These are phyloP conservation scores for Amphichorda felina DNA, from an alignment of 2,329 filamentous ascomycete species.

Conservation along the genomic window DNA sequence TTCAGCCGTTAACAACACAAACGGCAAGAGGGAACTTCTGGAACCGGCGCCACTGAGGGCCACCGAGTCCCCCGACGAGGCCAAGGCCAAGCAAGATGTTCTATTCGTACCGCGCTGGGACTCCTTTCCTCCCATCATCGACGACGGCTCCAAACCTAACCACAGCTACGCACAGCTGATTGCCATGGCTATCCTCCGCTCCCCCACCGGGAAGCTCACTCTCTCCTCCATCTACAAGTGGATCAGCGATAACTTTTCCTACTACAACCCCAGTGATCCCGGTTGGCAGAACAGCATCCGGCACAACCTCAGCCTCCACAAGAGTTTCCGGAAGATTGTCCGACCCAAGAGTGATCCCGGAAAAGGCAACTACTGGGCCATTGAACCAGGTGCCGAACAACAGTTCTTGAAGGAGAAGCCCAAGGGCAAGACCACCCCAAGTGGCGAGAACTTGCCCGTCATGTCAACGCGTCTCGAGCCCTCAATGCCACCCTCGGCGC, in stretches of 20 bases:
- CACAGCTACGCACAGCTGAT: constrained; percentile 94
- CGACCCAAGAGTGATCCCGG: constrained; percentile 93
- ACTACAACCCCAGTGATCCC: constrained; percentile 73
- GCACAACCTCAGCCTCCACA: constrained; percentile 94
- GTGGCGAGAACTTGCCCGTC: constrained; percentile 44
- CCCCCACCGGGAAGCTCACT: constrained; percentile 72
- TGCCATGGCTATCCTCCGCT: constrained; percentile 89
- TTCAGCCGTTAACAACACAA: too few relatives aligned
- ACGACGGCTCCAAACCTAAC: constrained; percentile 79
- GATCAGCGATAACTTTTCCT: constrained; percentile 91
- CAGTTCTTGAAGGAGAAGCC: constrained; percentile 86
- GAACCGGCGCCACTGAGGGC: constrained; percentile 62
- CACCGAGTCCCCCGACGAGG: constrained; percentile 53
- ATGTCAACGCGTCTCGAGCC: constrained; percentile 46
- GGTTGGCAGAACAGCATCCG: constrained; percentile 99
- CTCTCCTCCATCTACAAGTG: constrained; percentile 97
- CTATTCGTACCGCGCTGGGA: constrained; percentile 52
- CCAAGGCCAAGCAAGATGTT: constrained; percentile 35
- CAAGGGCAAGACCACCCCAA: constrained; percentile 42
- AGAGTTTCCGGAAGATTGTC: constrained; percentile 92
- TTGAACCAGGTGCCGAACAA: constrained; percentile 78
- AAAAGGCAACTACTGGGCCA: constrained; percentile 96
- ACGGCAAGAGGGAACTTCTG: constrained; percentile 51
- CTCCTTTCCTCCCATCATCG: constrained; percentile 65
- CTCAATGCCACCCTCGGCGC: constrained; percentile 25